Evolutionary conservation across 164 flowering plant species (phyloP), one percentile per base, ranked within the genome.

Genomic region (Aristolochia fimbriata): DNA sequence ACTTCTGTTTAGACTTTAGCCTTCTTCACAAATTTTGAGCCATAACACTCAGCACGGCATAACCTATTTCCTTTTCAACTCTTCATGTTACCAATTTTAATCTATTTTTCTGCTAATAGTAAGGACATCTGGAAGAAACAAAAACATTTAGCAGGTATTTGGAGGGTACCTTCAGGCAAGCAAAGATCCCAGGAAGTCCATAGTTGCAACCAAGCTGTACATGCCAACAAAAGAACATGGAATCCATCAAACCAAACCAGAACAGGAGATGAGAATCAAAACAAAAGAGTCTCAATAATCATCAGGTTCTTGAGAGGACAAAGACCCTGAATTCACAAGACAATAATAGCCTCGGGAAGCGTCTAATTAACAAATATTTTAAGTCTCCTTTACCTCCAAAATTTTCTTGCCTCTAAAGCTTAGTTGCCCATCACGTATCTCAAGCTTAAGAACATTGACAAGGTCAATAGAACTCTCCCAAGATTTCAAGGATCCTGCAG

Each of bases 131-230:
- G 62, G 19, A 23, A 58, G 49, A 48, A 6, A 33, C 45, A 25
- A 37, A 43, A 11, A 23, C 7, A 21, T 15, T 37, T 58, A 0
- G 12, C 54, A 27, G 31, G 51, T 47, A 11, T 31, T 10, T 21
- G 11, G 51, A 51, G 5, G 31, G 31, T 78, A 93, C 99, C 96
- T 90, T 88, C 66, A 93, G 62, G 83, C 97, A 93, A 69, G 99
- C 91, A 71, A 90, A 91, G 21, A 83, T 84, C 57, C 99, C 99
- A 15, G 99, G 84, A 65, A 88, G 86, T 55, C 99, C 99, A 78
- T 85, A 83, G 66, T 73, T 77, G 71, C 97, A 90, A 62, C 88
- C 74, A 55, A 93, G 88, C 99, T 93, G 89, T 30, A 74, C 67
- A 33, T 69, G 62, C 25, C 30, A 48, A 31, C 20, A 66, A 55